Evolutionary conservation across 2,329 filamentous ascomycete genomes (phyloP).

Genomic region (Gliomastix tumulicola): DNA sequence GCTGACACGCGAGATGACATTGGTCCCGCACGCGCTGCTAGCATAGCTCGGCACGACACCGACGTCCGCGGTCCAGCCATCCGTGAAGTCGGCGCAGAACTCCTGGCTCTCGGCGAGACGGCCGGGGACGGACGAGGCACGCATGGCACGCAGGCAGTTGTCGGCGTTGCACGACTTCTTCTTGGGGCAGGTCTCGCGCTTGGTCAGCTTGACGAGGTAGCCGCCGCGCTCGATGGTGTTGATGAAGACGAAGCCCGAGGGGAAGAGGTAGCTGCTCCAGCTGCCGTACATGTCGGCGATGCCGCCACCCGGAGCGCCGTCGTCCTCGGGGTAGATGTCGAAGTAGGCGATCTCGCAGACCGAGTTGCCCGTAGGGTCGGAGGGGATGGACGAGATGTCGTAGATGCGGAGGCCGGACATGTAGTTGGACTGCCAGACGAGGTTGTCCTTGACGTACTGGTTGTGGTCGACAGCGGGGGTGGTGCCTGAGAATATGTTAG

Average conservation of each 20-base stretch:
- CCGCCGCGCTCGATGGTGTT: conserved; percentile 35
- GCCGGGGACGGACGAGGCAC: conserved; percentile 6
- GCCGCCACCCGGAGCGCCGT: conserved; percentile 24
- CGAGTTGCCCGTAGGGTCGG: conserved; percentile 25
- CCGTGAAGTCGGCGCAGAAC: conserved; percentile 12
- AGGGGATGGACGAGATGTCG: conserved; percentile 20
- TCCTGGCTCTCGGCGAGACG: conserved; percentile 11
- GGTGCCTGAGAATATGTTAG: too few species aligned
- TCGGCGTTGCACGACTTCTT: conserved; percentile 11
- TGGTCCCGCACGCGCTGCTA: conserved; percentile 9
- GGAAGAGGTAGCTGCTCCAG: conserved; percentile 37
- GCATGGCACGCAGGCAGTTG: conserved; percentile 13
- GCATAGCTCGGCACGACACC: conserved; percentile 10
- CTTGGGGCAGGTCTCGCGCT: conserved; percentile 10
- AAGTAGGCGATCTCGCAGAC: conserved; percentile 38
- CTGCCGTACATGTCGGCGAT: conserved; percentile 28
- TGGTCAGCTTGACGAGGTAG: conserved; percentile 22
- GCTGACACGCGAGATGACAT: conserved; percentile 12
- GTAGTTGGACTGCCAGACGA: conserved; percentile 38
- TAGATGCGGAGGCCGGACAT: conserved; percentile 30
- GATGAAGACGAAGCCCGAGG: conserved; percentile 29
- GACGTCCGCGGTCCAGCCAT: conserved; percentile 9
- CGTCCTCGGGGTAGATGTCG: conserved; percentile 40
- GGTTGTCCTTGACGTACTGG: conserved; percentile 32
- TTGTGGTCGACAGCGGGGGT: conserved; percentile 35